Evolutionary conservation across 2,329 filamentous ascomycete species (phyloP).

Genomic region (Colletotrichum coccodes): DNA sequence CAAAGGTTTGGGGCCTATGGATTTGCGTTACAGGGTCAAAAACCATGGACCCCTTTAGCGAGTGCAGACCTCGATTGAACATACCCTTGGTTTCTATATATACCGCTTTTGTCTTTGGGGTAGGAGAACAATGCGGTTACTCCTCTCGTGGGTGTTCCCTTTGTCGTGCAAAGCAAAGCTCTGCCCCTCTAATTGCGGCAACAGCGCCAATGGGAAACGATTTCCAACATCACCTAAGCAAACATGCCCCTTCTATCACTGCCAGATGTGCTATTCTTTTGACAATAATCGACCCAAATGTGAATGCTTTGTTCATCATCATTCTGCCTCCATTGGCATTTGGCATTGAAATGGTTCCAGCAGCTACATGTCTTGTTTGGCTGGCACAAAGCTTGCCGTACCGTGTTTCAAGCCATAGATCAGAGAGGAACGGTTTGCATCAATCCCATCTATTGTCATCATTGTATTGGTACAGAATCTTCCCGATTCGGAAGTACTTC

Average conservation of each 20-base stretch:
- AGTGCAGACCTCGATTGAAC: slow-evolving; percentile 26
- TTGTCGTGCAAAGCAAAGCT: slow-evolving; percentile 13
- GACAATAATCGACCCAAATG: neutral
- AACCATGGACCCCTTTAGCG: slow-evolving; percentile 10
- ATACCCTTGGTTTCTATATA: slow-evolving; percentile 30
- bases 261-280: neutral
- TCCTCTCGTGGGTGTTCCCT: slow-evolving; percentile 11
- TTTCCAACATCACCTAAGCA: neutral
- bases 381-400: neutral
- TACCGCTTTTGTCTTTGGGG: slow-evolving; percentile 8
- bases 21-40: neutral
- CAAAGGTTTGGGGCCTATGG: neutral
- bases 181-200: neutral
- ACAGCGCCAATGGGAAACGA: neutral
- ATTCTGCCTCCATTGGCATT: neutral
- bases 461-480: slow-evolving; percentile 35
- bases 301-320: neutral
- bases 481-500: slow-evolving; percentile 11
- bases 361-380: neutral
- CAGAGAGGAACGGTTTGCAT: neutral
- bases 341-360: neutral
- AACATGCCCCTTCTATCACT: neutral
- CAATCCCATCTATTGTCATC: slow-evolving; percentile 34
- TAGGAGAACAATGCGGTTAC: neutral
- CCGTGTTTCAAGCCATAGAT: neutral